phyloP scores from a whole-genome alignment of 2,329 filamentous ascomycete species.

The Apiospora malaysiana region DNA sequence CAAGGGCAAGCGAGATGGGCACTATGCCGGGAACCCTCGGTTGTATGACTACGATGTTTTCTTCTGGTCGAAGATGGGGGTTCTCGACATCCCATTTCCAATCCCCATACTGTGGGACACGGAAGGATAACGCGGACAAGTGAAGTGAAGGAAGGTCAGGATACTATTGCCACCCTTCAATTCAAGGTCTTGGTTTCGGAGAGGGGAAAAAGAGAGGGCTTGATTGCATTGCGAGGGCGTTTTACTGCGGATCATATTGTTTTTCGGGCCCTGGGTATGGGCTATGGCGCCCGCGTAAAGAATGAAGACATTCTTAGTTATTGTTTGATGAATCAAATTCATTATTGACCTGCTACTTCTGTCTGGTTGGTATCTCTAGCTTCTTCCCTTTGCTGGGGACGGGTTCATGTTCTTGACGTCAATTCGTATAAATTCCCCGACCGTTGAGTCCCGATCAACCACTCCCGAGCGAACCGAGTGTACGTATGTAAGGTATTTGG shows the following conservation, averaged over 20 bases:
- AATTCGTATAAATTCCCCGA: slow-evolving; percentile 26
- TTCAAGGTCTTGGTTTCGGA: not conserved
- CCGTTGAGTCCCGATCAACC: not conserved
- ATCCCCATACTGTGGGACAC: too few relatives aligned
- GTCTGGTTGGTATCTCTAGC: not conserved
- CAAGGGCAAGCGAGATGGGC: not conserved
- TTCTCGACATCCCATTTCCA: too few relatives aligned
- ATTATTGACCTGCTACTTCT: not conserved
- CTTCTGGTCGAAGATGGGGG: too few relatives aligned
- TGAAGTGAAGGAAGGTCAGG: too few relatives aligned
- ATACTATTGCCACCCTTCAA: too few relatives aligned
- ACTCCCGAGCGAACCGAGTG: not conserved
- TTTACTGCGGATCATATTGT: not conserved
- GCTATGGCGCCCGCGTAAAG: not conserved
- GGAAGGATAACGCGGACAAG: too few relatives aligned
- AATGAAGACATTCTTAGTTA: not conserved
- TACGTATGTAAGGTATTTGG: too few relatives aligned
- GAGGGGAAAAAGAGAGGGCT: not conserved
- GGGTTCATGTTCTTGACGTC: not conserved
- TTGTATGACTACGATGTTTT: not conserved
- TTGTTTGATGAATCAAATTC: not conserved
- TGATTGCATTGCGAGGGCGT: slow-evolving; percentile 1
- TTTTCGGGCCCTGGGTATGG: not conserved
- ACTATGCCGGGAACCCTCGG: too few relatives aligned
- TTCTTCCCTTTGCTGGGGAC: not conserved